Conservation (phyloP, 2,329 filamentous ascomycete genomes). For the Fusarium sp. region DNA sequence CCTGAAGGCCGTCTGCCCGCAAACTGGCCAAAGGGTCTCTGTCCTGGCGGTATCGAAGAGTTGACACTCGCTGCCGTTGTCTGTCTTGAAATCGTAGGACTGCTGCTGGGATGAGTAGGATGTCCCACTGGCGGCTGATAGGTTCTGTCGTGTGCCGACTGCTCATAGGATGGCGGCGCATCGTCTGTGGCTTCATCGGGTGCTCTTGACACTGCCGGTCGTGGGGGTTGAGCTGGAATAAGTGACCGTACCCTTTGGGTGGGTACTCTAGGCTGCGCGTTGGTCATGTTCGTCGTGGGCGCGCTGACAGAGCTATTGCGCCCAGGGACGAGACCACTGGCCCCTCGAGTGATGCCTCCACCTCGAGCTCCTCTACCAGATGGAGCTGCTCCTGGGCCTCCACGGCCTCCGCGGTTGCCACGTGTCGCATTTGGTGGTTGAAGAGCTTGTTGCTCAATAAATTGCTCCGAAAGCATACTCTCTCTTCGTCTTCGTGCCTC, state of each 20-base stretch:
- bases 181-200: slow-evolving; percentile 60
- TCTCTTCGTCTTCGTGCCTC: slow-evolving; percentile 74
- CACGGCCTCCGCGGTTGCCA: slow-evolving; percentile 37
- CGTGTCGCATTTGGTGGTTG: slow-evolving; percentile 47
- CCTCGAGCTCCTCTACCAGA: slow-evolving; percentile 17
- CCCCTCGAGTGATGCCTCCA: slow-evolving; percentile 35
- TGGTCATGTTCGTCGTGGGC: slow-evolving; percentile 34
- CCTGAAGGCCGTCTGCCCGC: slow-evolving; percentile 43
- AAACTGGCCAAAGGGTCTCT: slow-evolving; percentile 33
- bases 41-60: slow-evolving; percentile 24
- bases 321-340: slow-evolving; percentile 37
- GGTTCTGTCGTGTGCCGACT: slow-evolving; percentile 63
- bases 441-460: slow-evolving; percentile 72
- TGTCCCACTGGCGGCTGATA: slow-evolving; percentile 66
- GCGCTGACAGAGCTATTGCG: slow-evolving; percentile 42
- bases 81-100: slow-evolving; percentile 38
- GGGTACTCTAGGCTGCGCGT: slow-evolving; percentile 32
- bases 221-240: slow-evolving; percentile 53
- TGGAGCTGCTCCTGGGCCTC: slow-evolving; percentile 12
- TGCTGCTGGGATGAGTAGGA: slow-evolving; percentile 60
- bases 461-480: slow-evolving; percentile 75
- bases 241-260: slow-evolving; percentile 59
- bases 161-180: slow-evolving; percentile 69
- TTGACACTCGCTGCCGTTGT: slow-evolving; percentile 35
- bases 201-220: slow-evolving; percentile 53